These are phyloP conservation scores for Serendipita sp. DNA, from an alignment of 768 basidiomycete genomes.

Conservation along the genomic window DNA sequence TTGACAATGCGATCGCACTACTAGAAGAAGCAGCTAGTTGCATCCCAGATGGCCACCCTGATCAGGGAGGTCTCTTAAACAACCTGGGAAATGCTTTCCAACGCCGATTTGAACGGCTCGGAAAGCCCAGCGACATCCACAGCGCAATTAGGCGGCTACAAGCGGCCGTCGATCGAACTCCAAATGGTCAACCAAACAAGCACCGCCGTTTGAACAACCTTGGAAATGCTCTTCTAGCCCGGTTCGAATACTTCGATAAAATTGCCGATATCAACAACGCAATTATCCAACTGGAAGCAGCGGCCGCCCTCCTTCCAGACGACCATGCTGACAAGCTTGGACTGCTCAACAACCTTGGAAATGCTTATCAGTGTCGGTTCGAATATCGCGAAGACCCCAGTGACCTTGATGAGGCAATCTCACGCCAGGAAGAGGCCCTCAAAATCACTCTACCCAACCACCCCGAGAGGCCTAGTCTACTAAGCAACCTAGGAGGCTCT, in stretches of 20 bases:
- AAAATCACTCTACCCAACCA: slow-evolving; percentile 9
- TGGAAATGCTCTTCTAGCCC: slow-evolving; percentile 6
- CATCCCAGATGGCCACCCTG: slow-evolving; percentile 10
- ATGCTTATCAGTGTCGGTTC: slow-evolving; percentile 6
- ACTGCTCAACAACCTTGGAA: slow-evolving; percentile 10
- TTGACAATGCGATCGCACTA: neutral
- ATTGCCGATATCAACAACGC: neutral
- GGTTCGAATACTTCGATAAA: slow-evolving; percentile 12
- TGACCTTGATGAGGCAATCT: slow-evolving; percentile 11
- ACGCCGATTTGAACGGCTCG: slow-evolving; percentile 8
- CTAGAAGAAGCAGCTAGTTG: too few relatives aligned
- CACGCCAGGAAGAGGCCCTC: slow-evolving; percentile 1
- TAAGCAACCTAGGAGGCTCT: neutral
- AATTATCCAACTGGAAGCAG: neutral
- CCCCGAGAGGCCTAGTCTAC: neutral
- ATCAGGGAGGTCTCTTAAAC: neutral
- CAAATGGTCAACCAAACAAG: slow-evolving; percentile 10
- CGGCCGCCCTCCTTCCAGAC: slow-evolving; percentile 10
- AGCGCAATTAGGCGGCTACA: slow-evolving; percentile 8
- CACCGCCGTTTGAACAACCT: slow-evolving; percentile 9
- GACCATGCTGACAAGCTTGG: slow-evolving; percentile 8
- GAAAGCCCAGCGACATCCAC: slow-evolving; percentile 8
- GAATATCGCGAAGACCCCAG: slow-evolving; percentile 9
- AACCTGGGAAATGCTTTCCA: slow-evolving; percentile 12
- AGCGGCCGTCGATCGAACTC: slow-evolving; percentile 9